Evolutionary conservation across 2,329 filamentous ascomycete species (phyloP), one percentile per base, ranked within the genome.

Genomic region (Verticillium isaacii): DNA sequence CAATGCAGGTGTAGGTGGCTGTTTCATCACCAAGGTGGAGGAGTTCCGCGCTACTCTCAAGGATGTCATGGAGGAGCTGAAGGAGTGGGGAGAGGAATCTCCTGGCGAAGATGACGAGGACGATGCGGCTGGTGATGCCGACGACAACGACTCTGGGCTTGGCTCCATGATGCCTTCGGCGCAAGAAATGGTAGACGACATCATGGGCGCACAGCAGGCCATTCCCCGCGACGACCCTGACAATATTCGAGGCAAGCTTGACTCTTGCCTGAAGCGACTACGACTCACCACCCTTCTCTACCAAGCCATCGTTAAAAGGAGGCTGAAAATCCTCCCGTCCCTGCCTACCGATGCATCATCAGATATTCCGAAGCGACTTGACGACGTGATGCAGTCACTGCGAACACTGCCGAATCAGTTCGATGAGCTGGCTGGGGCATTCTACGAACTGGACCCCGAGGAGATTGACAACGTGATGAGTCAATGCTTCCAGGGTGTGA

Each of bases 21-120:
- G 93, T 62, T 82, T 94, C 56, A 82, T 90, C 0, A 80, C 83
- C 66, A 93, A 89, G 71, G 89, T 89, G 1, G 86, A 91, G 67
- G 83, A 93, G 72, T 91, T 89, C 75, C 80, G 87, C 50, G 91
- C 91, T 61, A 85, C 90, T 2, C 78, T 97, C 29, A 85, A 91
- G 68, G 94, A 97, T 77, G 90, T 92, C 0, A 85, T 96, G 67
- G 86, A 91, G 65, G 94, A 97, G 76, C 74, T 97, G 66, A 91
- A 92, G 72, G 92, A 94, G 68, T 97, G 93, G 92, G 87, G 89
- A 23, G 90, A 92, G 1, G 89, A 92, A 68, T 83, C 85, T 11
- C 82, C 84, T 0, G 84, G 86, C 3, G 86, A 86, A 0, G 87
- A 86, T 1, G 82, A 83, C 15, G 78, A 83, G 0, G 80, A 83